Base-by-base conservation (phyloP, 352 stramenopile species). In the Pythium plurisporium region DNA sequence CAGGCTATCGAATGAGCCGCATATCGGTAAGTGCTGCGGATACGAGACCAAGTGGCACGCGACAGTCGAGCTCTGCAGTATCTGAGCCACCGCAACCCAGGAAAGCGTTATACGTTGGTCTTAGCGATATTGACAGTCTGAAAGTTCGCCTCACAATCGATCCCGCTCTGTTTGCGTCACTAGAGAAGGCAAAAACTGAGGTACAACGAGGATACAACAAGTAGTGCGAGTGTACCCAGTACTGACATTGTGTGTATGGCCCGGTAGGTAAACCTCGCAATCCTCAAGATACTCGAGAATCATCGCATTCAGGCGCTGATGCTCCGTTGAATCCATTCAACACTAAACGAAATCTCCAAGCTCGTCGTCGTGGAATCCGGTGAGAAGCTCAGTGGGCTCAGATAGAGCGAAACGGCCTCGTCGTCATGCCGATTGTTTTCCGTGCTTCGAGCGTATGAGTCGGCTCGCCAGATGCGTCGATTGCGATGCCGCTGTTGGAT, bases 131-230 rank as follows among this genome's bases (percentile, higher is more conserved):
- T 77, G 82, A 86, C 29, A 51, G 59, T 31, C 59, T 91, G 12
- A 88, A 85, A 63, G 64, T 88, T n/a, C 73, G 64, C 34, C 63
- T 91, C 20, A 64, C 70, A 3, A 70, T 89, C 25, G 77, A 89
- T 50, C 72, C 67, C 3, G 55, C 65, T 29, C 67, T 68, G 10
- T 91, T 89, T 41, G 44, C 59, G 23, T 77, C 77, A 0, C 52
- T 88, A 7, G 81, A 91, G 46, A 56, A 58, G 1, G 79, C 69
- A 12, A 89, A 83, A 49, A 88, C 81, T 0, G 69, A 91, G 73
- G 81, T 91, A 40, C 56, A n/a, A 15, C 17, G 0, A 4, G 14
- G 12, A 50, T 19, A 0, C 5, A 9, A 29, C 27, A 17, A 10
- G 14, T 30, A 20, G 22, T 30, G 19, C 4, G 26, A 20, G n/a